These are phyloP conservation scores for Trichosporon inkin DNA, from an alignment of 1,284 basidiomycete genomes.

Conservation along the genomic window DNA sequence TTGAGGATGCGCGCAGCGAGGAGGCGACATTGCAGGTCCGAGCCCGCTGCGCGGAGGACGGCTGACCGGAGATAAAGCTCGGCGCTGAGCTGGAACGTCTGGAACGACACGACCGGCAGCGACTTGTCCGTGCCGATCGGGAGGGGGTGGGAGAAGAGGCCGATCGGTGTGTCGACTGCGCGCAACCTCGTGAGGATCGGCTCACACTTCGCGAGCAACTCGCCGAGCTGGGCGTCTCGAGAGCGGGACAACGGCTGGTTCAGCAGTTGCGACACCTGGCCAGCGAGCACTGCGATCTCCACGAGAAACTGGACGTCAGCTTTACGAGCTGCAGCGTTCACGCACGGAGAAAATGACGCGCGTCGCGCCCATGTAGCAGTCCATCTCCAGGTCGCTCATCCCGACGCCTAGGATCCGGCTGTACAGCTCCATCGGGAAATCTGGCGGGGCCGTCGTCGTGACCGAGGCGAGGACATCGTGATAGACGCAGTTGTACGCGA, in stretches of 20 bases:
- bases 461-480: slow-evolving; percentile 30
- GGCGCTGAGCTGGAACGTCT: slow-evolving; percentile 33
- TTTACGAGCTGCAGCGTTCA: background rate
- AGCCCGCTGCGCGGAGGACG: slow-evolving; percentile 25
- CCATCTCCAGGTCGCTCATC: slow-evolving; percentile 23
- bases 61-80: slow-evolving; percentile 36
- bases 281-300: slow-evolving; percentile 28
- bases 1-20: slow-evolving; percentile 30
- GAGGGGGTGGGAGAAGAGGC: slow-evolving; percentile 17
- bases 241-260: slow-evolving; percentile 8
- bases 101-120: slow-evolving; percentile 30
- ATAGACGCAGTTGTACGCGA: slow-evolving; percentile 32
- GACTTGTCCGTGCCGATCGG: slow-evolving; percentile 23
- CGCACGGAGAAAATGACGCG: slow-evolving; percentile 29
- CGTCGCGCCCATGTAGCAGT: slow-evolving; percentile 34
- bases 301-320: slow-evolving; percentile 24
- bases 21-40: slow-evolving; percentile 30
- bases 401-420: slow-evolving; percentile 25
- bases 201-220: slow-evolving; percentile 14
- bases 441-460: slow-evolving; percentile 24
- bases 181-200: slow-evolving; percentile 11
- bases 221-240: slow-evolving; percentile 10
- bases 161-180: slow-evolving; percentile 12
- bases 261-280: slow-evolving; percentile 18
- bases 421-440: slow-evolving; percentile 31